phyloP scores from a whole-genome alignment of 495 filamentous ascomycete genomes.

The Lasiosphaeria hispida region DNA sequence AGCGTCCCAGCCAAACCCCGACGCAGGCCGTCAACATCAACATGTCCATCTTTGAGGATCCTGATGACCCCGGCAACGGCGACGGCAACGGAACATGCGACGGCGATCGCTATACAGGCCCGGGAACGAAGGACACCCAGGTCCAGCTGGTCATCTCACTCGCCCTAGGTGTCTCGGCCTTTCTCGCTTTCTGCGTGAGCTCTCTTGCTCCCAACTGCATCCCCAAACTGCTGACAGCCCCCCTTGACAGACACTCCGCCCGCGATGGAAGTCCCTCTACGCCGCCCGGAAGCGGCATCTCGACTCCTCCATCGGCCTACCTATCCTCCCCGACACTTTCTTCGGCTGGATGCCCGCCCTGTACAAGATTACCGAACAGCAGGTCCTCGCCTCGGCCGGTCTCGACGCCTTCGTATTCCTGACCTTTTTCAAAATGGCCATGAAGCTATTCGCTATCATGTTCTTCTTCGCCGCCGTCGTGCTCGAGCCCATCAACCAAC shows the following conservation, averaged over 20 bases:
- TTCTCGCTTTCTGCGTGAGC: conserved; percentile 53
- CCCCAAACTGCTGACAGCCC: background rate
- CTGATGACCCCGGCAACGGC: background rate
- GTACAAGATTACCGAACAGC: conserved; percentile 83
- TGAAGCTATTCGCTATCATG: conserved; percentile 73
- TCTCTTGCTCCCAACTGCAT: background rate
- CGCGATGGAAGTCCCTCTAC: conserved; percentile 90
- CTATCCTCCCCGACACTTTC: conserved; percentile 78
- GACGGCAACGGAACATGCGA: conserved; percentile 25
- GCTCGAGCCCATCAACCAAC: conserved; percentile 80
- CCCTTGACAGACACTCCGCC: conserved; percentile 61
- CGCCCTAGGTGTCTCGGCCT: conserved; percentile 49
- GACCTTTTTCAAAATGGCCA: conserved; percentile 90
- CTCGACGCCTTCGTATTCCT: conserved; percentile 96
- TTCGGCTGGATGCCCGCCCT: conserved; percentile 93
- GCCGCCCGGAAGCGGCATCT: conserved; percentile 76
- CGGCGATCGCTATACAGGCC: conserved; percentile 32
- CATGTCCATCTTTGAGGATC: conserved; percentile 25
- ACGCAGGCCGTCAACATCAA: background rate
- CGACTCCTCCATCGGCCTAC: conserved; percentile 68
- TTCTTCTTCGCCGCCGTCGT: conserved; percentile 77
- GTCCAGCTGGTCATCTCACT: conserved; percentile 55
- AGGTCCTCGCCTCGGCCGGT: conserved; percentile 85
- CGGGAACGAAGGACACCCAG: conserved; percentile 40
- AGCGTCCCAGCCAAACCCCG: background rate